A percentile compares a stretch with the other conserved stretches of the same genome.
Evolutionary conservation across 2,329 filamentous ascomycete species (phyloP).

Genomic region (Colletotrichum sp.): DNA sequence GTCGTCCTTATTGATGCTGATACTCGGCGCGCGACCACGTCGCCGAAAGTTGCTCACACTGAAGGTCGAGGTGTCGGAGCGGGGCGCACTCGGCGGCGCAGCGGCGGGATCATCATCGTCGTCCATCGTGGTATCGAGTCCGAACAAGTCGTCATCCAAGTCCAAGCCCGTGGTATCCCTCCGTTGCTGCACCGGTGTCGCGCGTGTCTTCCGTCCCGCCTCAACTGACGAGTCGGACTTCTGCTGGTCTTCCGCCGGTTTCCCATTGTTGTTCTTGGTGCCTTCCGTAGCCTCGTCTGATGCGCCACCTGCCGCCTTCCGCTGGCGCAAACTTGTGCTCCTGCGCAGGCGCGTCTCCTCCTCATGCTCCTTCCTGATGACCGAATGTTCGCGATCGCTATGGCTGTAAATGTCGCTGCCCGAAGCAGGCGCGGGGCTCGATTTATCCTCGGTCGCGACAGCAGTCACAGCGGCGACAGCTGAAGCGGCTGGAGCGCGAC

Average conservation of each 20-base stretch:
- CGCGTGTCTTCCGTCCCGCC: slow-evolving; percentile 38
- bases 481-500: slow-evolving; percentile 28
- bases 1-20: slow-evolving; percentile 53
- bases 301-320: slow-evolving; percentile 27
- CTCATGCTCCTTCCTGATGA: slow-evolving; percentile 26
- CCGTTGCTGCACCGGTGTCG: slow-evolving; percentile 37
- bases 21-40: slow-evolving; percentile 50
- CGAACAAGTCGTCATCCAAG: slow-evolving; percentile 53
- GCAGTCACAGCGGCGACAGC: slow-evolving; percentile 16
- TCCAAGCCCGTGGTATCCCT: slow-evolving; percentile 55
- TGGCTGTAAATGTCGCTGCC: slow-evolving; percentile 38
- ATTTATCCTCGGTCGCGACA: slow-evolving; percentile 10
- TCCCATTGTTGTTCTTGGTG: slow-evolving; percentile 31
- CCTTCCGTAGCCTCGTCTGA: slow-evolving; percentile 42
- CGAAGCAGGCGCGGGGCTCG: neutral
- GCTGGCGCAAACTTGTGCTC: slow-evolving; percentile 16
- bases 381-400: slow-evolving; percentile 38
- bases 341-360: slow-evolving; percentile 13
- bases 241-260: slow-evolving; percentile 26
- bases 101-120: slow-evolving; percentile 44
- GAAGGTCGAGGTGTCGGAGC: slow-evolving; percentile 52
- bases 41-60: slow-evolving; percentile 53
- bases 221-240: slow-evolving; percentile 40
- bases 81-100: slow-evolving; percentile 33
- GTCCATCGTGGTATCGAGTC: slow-evolving; percentile 40